These are phyloP conservation scores for Colletotrichum destructivum DNA, from an alignment of 2,329 filamentous ascomycete species.

Conservation along the genomic window DNA sequence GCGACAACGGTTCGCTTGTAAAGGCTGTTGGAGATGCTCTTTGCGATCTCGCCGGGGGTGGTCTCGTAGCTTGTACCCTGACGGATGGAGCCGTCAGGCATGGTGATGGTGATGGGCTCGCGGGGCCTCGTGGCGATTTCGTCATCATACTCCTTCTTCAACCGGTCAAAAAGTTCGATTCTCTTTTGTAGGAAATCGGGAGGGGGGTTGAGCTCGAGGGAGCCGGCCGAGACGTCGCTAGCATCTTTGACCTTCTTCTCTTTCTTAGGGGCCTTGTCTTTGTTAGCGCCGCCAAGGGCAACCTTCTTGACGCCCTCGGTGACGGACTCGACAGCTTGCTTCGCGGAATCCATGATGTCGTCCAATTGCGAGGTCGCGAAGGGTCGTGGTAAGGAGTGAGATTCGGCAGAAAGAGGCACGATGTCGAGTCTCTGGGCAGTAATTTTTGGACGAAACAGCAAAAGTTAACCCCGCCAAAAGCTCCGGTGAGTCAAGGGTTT, in stretches of 20 bases:
- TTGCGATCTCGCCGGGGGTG: constrained; percentile 84
- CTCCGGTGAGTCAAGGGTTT: constrained; percentile 41
- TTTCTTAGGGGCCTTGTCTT: constrained; percentile 65
- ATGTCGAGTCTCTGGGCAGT: constrained; percentile 11
- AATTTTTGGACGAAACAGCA: constrained; percentile 36
- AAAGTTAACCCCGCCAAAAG: constrained; percentile 42
- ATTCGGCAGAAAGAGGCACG: neutral
- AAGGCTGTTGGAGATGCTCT: constrained; percentile 86
- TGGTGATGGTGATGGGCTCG: constrained; percentile 80
- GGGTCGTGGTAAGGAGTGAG: constrained; percentile 20
- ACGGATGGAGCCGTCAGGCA: constrained; percentile 80
- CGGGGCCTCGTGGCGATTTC: constrained; percentile 80
- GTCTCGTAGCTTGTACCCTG: constrained; percentile 91
- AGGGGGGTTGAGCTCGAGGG: constrained; percentile 66
- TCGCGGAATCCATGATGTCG: constrained; percentile 62
- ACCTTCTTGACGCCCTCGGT: constrained; percentile 74
- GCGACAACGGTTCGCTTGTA: constrained; percentile 91
- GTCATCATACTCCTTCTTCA: constrained; percentile 87
- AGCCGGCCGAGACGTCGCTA: constrained; percentile 55
- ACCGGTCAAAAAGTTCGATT: constrained; percentile 87
- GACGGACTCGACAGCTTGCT: constrained; percentile 63
- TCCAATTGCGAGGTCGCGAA: constrained; percentile 25
- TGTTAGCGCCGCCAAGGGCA: constrained; percentile 63
- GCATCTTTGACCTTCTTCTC: constrained; percentile 61
- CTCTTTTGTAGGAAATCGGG: constrained; percentile 88